Evolutionary conservation across 2,329 filamentous ascomycete genomes (phyloP), one percentile per base, ranked within the genome.

Genomic region (Neocatenulostroma microsporum): DNA sequence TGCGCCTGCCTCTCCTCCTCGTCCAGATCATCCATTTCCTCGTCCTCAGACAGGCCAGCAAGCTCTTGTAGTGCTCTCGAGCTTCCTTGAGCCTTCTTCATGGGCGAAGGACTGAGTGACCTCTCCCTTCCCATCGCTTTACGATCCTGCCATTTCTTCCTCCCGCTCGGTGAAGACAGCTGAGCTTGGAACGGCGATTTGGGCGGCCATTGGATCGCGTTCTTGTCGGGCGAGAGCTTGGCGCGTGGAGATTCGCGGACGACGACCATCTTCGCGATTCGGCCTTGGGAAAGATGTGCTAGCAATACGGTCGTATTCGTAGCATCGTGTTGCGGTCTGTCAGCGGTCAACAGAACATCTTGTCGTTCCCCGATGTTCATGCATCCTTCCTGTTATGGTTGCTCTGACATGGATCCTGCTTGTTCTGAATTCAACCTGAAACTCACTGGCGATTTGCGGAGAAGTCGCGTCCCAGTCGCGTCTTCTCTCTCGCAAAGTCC

Each of bases 1-100:
- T 93, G 78, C 21, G 96, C 64, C 1, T 79, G 93, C 66, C 96
- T 88, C 60, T 95, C 89, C 49, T 94, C 88, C 5, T 93, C 75
- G 7, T 72, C 82, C 4, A 84, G 80, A 0, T 80, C 77, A 8
- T 84, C 81, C 0, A 80, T 76, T 7, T 78, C 72, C 3, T 65
- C 66, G 8, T 55, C 56, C 91, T 80, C 42, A 95, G 66, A 55
- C 91, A 76, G 13, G 18, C 18, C 24, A 5, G 17, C 95, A 63
- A 51, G 34, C 7, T 48, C 46, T 36, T 55, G 52, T 31, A 60
- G 40, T 25, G 47, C 49, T 37, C 45, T 48, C 19, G 48, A 50
- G 41, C 50, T 54, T 14, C 41, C 40, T 26, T 49, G 38, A 5
- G 48, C 40, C 17, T 30, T 49, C 45, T 42, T 44, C 25, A 49